These are phyloP conservation scores for Geranomyces michiganensis DNA, from an alignment of 192 early-diverging fungal genomes.

Conservation along the genomic window DNA sequence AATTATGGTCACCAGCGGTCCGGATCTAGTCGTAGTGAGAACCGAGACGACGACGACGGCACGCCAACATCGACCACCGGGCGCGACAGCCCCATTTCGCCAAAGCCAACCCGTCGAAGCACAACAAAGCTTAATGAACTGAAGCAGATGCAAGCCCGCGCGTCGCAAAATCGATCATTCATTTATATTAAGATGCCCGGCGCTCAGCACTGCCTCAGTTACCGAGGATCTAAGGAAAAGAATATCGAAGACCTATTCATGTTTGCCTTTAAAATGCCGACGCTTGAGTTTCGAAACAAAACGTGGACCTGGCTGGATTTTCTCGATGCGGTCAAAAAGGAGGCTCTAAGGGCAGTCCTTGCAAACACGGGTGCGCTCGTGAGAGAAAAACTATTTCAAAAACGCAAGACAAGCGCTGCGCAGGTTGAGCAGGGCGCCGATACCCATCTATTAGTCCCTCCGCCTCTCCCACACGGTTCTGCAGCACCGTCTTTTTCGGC, in stretches of 20 bases:
- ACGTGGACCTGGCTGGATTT: constrained; percentile 83
- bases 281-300: constrained; percentile 78
- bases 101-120: not conserved
- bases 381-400: constrained; percentile 55
- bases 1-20: constrained; percentile 4
- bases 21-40: not conserved
- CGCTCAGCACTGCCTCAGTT: constrained; percentile 79
- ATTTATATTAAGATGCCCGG: constrained; percentile 88
- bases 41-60: not conserved
- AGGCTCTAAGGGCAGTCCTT: constrained; percentile 51
- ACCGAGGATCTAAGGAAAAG: constrained; percentile 80
- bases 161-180: constrained; percentile 84
- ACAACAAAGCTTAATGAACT: constrained; percentile 54
- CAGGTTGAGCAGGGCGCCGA: not conserved
- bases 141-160: constrained; percentile 82
- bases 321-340: constrained; percentile 67
- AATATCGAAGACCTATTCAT: constrained; percentile 75
- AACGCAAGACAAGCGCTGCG: constrained; percentile 30
- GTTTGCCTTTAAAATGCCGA: constrained; percentile 74
- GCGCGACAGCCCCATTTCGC: not conserved
- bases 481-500: not conserved
- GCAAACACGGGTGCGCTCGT: constrained; percentile 58
- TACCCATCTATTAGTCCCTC: not conserved
- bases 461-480: not conserved
- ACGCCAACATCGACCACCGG: constrained; percentile 1